Percentiles rank a stretch among this genome's conserved stretches.
Conservation (phyloP, 164 flowering plant species). For the Santalum album region DNA sequence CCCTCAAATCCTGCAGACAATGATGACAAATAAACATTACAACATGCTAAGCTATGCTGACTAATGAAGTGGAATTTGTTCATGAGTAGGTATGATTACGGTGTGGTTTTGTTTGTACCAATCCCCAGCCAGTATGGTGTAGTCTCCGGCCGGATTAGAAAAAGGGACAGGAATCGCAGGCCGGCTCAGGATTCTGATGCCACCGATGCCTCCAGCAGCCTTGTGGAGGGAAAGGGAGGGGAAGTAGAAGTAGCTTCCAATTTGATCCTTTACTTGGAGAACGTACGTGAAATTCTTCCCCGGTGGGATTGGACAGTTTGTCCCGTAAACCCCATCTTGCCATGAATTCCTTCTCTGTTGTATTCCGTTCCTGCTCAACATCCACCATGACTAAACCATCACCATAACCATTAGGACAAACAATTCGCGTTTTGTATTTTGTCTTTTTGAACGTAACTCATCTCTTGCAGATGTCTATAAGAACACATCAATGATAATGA, state of each 20-base stretch:
- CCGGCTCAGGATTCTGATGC: conserved; percentile 38
- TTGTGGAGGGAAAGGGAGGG: conserved; percentile 55
- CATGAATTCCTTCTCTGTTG: conserved; percentile 59
- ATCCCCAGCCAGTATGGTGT: conserved; percentile 42
- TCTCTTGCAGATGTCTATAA: no score
- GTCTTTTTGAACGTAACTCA: no score
- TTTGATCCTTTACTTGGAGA: conserved; percentile 61
- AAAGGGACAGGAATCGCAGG: conserved; percentile 53
- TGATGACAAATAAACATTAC: background rate
- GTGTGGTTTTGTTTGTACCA: conserved; percentile 52
- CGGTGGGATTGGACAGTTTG: conserved; percentile 61
- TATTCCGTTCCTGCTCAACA: conserved; percentile 43
- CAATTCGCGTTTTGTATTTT: no score
- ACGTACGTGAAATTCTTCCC: conserved; percentile 47
- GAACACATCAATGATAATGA: no score
- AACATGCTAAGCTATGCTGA: no score
- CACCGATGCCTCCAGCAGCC: conserved; percentile 59
- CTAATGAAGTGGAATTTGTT: no score
- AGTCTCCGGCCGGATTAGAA: conserved; percentile 47
- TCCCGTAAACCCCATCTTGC: conserved; percentile 62
- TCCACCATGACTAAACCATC: background rate
- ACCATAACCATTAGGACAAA: background rate
- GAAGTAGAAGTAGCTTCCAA: conserved; percentile 55
- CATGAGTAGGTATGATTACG: conserved; percentile 19
- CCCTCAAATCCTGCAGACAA: conserved; percentile 31